Percentiles rank a stretch among this genome's conserved stretches.
phyloP scores from a whole-genome alignment of 768 basidiomycete species.

The Phaeotremella fagi region DNA sequence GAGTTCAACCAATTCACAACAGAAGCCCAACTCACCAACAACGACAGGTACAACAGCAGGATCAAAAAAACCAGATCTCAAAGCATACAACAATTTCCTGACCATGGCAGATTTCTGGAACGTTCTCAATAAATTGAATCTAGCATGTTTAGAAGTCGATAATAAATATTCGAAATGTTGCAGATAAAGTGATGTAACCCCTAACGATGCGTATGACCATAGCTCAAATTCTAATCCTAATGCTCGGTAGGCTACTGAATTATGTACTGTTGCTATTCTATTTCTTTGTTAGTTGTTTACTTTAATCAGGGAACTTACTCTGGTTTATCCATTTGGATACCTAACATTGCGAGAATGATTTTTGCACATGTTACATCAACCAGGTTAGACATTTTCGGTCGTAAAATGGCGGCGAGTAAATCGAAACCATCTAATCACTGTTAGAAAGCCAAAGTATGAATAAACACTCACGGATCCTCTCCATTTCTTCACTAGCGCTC shows the following conservation, averaged over 20 bases:
- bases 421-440: slow-evolving; percentile 71
- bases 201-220: slow-evolving; percentile 67
- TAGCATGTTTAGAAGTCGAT: slow-evolving; percentile 63
- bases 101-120: slow-evolving; percentile 67
- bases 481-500: slow-evolving; percentile 94
- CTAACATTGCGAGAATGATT: slow-evolving; percentile 77
- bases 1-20: no score
- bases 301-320: slow-evolving; percentile 56
- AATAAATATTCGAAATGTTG: slow-evolving; percentile 77
- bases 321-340: slow-evolving; percentile 73
- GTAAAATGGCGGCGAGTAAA: slow-evolving; percentile 67
- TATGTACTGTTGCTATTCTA: slow-evolving; percentile 76
- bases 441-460: background rate
- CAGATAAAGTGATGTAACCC: slow-evolving; percentile 73
- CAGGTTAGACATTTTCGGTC: slow-evolving; percentile 61
- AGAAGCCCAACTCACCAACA: slow-evolving; percentile 42
- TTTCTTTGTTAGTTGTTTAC: background rate
- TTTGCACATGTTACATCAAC: slow-evolving; percentile 79
- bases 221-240: slow-evolving; percentile 86
- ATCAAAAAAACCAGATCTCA: slow-evolving; percentile 74
- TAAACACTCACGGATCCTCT: slow-evolving; percentile 65
- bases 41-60: slow-evolving; percentile 60
- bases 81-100: slow-evolving; percentile 69
- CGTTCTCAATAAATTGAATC: slow-evolving; percentile 72
- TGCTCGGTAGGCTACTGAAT: slow-evolving; percentile 71